These are phyloP conservation scores for Schizothecium vesticola DNA, from an alignment of 495 filamentous ascomycete species.

Conservation along the genomic window DNA sequence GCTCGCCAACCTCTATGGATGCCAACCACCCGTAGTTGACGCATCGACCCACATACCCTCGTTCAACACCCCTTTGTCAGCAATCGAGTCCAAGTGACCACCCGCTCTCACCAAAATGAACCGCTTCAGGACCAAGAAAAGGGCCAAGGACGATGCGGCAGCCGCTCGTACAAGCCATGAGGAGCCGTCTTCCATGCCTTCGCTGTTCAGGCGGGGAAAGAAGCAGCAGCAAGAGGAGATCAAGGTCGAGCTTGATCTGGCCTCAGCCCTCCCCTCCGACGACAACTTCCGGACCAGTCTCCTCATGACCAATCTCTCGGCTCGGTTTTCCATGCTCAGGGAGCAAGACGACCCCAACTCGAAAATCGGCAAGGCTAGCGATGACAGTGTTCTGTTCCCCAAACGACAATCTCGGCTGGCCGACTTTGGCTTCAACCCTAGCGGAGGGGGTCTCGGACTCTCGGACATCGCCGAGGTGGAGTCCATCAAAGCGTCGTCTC, in stretches of 20 bases:
- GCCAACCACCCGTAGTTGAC: neutral
- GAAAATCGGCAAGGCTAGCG: constrained; percentile 85
- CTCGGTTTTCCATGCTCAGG: constrained; percentile 91
- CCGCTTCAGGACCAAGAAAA: constrained; percentile 67
- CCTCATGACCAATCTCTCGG: constrained; percentile 90
- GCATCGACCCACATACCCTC: neutral
- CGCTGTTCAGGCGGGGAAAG: constrained; percentile 52
- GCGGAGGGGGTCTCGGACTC: constrained; percentile 47
- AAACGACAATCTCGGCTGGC: constrained; percentile 71
- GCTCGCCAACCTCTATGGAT: neutral
- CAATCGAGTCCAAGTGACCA: neutral
- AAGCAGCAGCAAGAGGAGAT: constrained; percentile 52
- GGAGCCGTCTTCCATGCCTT: constrained; percentile 38
- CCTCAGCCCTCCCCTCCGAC: constrained; percentile 66
- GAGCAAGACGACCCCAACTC: constrained; percentile 89
- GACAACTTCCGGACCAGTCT: constrained; percentile 97
- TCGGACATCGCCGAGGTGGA: constrained; percentile 85
- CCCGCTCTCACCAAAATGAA: constrained; percentile 50
- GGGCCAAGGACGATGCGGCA: constrained; percentile 54
- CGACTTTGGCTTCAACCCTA: constrained; percentile 42
- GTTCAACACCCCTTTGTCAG: neutral
- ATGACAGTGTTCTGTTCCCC: constrained; percentile 84
- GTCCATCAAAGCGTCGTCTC: constrained; percentile 57
- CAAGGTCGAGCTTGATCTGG: constrained; percentile 65
- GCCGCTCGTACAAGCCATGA: constrained; percentile 45